phyloP scores from a whole-genome alignment of 305 asterid species.

The Fraxinus albicans region DNA sequence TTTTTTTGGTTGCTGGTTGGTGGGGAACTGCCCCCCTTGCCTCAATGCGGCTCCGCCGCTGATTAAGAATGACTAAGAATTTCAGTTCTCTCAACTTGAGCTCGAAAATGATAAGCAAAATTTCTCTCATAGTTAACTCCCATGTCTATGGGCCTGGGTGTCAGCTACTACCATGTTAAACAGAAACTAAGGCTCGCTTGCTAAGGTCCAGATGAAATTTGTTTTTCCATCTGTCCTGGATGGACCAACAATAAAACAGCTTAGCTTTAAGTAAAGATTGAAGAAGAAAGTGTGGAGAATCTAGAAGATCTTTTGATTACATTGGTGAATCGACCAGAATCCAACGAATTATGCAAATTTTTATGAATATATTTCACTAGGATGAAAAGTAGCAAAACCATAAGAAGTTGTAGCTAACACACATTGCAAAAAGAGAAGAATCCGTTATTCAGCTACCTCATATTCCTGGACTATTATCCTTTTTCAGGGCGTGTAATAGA shows the following conservation, averaged over 20 bases:
- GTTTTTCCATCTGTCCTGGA: background rate
- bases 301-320: background rate
- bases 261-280: background rate
- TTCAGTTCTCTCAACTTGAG: background rate
- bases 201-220: background rate
- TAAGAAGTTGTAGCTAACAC: background rate
- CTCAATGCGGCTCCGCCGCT: background rate
- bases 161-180: background rate
- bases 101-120: background rate
- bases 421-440: background rate
- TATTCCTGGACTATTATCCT: constrained; percentile 16
- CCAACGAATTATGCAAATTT: background rate
- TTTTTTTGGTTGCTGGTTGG: background rate
- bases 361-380: background rate
- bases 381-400: background rate
- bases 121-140: background rate
- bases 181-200: background rate
- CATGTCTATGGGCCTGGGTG: background rate
- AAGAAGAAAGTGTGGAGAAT: background rate
- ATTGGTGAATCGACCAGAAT: background rate
- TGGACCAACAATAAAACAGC: background rate
- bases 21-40: background rate
- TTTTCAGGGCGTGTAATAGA: constrained; percentile 7
- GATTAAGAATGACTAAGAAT: background rate
- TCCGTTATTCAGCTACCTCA: background rate